phyloP scores from a whole-genome alignment of 352 stramenopile species.

The Globisporangium iwayamae region DNA sequence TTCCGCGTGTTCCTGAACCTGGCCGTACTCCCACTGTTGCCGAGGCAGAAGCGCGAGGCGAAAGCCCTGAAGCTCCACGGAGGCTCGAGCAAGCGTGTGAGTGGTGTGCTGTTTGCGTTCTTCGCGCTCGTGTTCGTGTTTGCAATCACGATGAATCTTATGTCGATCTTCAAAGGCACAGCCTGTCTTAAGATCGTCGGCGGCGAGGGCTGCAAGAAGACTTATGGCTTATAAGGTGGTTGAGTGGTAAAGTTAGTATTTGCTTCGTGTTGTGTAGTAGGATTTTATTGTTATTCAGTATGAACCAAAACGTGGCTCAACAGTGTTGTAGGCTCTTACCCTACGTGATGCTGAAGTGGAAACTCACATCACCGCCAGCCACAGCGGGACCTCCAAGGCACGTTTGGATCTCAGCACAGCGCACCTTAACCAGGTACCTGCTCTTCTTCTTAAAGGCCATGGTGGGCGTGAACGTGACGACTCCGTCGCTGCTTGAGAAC shows the following conservation, averaged over 20 bases:
- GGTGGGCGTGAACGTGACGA: constrained; percentile 28
- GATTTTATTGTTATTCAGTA: background rate
- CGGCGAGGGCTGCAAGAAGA: constrained; percentile 38
- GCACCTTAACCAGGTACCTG: constrained; percentile 29
- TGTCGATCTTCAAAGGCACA: constrained; percentile 55
- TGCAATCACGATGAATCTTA: constrained; percentile 50
- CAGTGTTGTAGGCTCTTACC: background rate
- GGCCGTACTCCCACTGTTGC: constrained; percentile 47
- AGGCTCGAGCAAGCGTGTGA: constrained; percentile 34
- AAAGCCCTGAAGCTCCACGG: constrained; percentile 49
- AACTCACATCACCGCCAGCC: constrained; percentile 8
- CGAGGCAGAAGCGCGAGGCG: constrained; percentile 42
- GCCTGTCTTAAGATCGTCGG: constrained; percentile 60
- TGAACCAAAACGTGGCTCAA: background rate
- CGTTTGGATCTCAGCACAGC: constrained; percentile 25
- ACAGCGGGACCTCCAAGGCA: constrained; percentile 15
- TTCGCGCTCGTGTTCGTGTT: constrained; percentile 41
- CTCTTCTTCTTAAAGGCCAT: constrained; percentile 33
- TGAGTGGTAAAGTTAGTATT: background rate
- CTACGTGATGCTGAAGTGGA: constrained; percentile 20
- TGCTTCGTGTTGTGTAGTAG: background rate
- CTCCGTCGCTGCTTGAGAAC: constrained; percentile 14
- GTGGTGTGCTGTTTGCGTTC: constrained; percentile 31
- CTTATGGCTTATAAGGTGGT: background rate
- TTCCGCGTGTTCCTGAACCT: constrained; percentile 42